Evolutionary conservation across 2,329 filamentous ascomycete species (phyloP), one percentile per base, ranked within the genome.

Genomic region (Colletotrichum filicis): DNA sequence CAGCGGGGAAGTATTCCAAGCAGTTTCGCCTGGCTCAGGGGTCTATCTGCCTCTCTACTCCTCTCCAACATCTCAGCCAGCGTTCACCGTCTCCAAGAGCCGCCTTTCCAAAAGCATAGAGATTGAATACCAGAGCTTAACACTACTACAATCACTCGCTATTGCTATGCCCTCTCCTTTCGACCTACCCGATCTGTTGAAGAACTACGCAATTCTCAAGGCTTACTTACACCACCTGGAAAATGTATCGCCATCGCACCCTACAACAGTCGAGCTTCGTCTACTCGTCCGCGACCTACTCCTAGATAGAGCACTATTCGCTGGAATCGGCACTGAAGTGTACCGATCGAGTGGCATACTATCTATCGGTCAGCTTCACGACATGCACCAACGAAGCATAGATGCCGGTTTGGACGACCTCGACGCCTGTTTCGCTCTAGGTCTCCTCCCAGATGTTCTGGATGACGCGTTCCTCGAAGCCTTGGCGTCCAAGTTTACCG

Each of bases 101-200:
- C 75, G 79, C 22, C 46, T 68, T 1, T 66, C 57, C 12, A 76
- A 74, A 22, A 74, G 61, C 0, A 77, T 79, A 8, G 74, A 76
- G 4, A 62, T 81, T 12, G 75, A 77, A 11, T 74, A 80, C 4
- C 71, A 67, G n/a, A 85, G 84, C 67, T 79, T 82, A 46, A 81
- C 81, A 22, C 80, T 86, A 64, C 81, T 83, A 57, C 81, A 81
- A 55, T 83, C 82, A 30, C 79, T 85, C 19, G 84, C 82, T n/a
- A 81, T 82, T 46, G 84, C 82, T 72, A 81, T 85, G 30, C 63
- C 68, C 5, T 64, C 74, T 7, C 70, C 74, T 1, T 74, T 79
- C 9, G 73, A 76, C 26, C 77, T 80, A 14, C 53, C 71, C 49
- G 75, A 76, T 4, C 52, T 80, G 4, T 73, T 80, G 19, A 61